Base-by-base conservation (phyloP, 1,284 basidiomycete species). In the Baeospora myosura region DNA sequence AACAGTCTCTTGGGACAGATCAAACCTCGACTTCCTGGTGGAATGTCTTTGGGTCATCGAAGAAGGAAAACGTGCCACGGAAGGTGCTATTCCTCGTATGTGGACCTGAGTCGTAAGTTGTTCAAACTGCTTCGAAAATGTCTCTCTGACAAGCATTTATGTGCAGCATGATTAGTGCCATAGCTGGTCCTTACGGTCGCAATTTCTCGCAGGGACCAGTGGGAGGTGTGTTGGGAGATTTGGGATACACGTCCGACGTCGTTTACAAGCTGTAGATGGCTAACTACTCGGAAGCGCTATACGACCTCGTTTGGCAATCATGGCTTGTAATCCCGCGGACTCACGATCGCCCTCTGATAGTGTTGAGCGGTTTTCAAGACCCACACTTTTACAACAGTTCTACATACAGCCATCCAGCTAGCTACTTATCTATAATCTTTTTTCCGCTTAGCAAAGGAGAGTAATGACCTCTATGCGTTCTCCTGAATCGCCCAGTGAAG, bases 401-500 rank as follows among this genome's bases (percentile, higher is more conserved):
- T n/a, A n/a, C n/a, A n/a, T n/a, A n/a, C n/a, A n/a, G n/a, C n/a
- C n/a, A n/a, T n/a, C n/a, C n/a, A n/a, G n/a, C n/a, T n/a, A n/a
- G n/a, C n/a, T n/a, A n/a, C n/a, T n/a, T n/a, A n/a, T n/a, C n/a
- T n/a, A n/a, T n/a, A n/a, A n/a, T n/a, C n/a, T n/a, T n/a, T n/a
- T n/a, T n/a, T n/a, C n/a, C n/a, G n/a, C n/a, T n/a, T n/a, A n/a
- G n/a, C n/a, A n/a, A n/a, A n/a, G n/a, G n/a, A n/a, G n/a, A n/a
- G n/a, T n/a, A n/a, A n/a, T n/a, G n/a, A n/a, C n/a, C n/a, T n/a
- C n/a, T 16, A 24, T 22, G n/a, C 36, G 4, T 38, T n/a, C 34
- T 54, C 50, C 31, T 61, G 71, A 52, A 97, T 82, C 64, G 82
- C 75, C 95, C 94, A 98, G 12, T 69, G 70, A 23, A 98, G 66